Evolutionary conservation across 2,329 filamentous ascomycete species (phyloP).

Genomic region (Chaetomium olivaceum): DNA sequence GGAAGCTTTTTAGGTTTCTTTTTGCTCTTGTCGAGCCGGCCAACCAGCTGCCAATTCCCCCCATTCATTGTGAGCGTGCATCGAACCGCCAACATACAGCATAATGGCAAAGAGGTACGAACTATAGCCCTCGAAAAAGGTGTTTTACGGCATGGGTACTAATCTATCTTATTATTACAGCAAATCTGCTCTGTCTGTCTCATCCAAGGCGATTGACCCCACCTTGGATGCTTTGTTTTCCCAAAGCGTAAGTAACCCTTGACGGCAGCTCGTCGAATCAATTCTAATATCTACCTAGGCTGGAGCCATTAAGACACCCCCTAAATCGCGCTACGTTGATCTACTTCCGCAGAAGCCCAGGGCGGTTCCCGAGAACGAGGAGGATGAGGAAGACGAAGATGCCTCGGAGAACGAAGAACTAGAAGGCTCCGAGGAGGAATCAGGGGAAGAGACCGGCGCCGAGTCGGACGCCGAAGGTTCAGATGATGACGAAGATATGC

Average conservation of each 20-base stretch:
- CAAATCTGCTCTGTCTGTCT: conserved; percentile 44
- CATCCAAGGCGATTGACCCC: conserved; percentile 64
- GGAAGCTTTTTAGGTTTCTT: not conserved
- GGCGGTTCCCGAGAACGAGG: conserved; percentile 27
- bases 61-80: not conserved
- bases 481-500: conserved; percentile 31
- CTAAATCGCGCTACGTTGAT: conserved; percentile 48
- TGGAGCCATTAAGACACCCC: conserved; percentile 52
- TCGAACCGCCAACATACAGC: conserved; percentile 5
- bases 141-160: not conserved
- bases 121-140: not conserved
- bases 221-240: conserved; percentile 69
- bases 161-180: conserved; percentile 33
- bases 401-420: conserved; percentile 35
- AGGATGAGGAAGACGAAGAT: conserved; percentile 32
- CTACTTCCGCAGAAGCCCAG: conserved; percentile 38
- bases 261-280: not conserved
- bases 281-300: conserved; percentile 43
- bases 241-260: conserved; percentile 61
- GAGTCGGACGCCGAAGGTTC: conserved; percentile 35
- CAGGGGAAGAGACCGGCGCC: conserved; percentile 34
- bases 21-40: not conserved
- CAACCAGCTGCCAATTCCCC: not conserved
- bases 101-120: conserved; percentile 40
- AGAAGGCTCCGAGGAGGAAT: conserved; percentile 38